These are phyloP conservation scores for Incumbomyces delicatus DNA, from an alignment of 2,329 filamentous ascomycete genomes.

Conservation along the genomic window DNA sequence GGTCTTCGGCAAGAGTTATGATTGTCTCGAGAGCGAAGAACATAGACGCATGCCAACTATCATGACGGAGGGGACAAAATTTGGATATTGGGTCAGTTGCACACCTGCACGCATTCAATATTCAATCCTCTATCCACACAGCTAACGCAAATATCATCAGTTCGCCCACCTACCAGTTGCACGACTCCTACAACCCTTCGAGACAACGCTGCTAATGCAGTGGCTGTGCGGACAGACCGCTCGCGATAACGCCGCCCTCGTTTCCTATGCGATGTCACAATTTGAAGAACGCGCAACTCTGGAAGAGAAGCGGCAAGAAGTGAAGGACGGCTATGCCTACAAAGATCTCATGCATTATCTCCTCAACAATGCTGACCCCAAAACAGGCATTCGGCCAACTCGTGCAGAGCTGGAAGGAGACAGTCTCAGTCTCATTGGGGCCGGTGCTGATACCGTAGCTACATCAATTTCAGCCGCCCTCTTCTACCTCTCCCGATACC, in stretches of 20 bases:
- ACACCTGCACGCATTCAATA: neutral
- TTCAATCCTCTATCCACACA: neutral
- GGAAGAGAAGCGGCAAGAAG: neutral
- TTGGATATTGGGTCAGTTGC: slow-evolving; percentile 13
- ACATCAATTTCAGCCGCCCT: slow-evolving; percentile 26
- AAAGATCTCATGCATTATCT: slow-evolving; percentile 1
- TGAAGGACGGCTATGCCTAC: slow-evolving; percentile 28
- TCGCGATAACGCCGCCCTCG: slow-evolving; percentile 11
- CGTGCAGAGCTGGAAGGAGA: neutral
- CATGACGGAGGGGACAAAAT: slow-evolving; percentile 12
- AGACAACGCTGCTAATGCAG: slow-evolving; percentile 13
- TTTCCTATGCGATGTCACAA: slow-evolving; percentile 9
- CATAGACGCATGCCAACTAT: slow-evolving; percentile 28
- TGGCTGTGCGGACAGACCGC: slow-evolving; percentile 16
- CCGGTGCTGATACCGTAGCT: slow-evolving; percentile 30
- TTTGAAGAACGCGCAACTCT: neutral
- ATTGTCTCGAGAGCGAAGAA: slow-evolving; percentile 27
- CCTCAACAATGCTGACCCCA: slow-evolving; percentile 29
- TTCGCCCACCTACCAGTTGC: slow-evolving; percentile 9
- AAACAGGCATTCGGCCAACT: neutral
- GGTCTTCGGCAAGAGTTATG: slow-evolving; percentile 32
- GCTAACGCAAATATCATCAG: slow-evolving; percentile 3
- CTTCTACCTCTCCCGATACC: slow-evolving; percentile 19
- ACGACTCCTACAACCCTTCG: slow-evolving; percentile 13
- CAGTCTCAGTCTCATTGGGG: slow-evolving; percentile 16